Evolutionary conservation across 2,329 filamentous ascomycete species (phyloP), one percentile per base, ranked within the genome.

Genomic region (Colletotrichum higginsianum): DNA sequence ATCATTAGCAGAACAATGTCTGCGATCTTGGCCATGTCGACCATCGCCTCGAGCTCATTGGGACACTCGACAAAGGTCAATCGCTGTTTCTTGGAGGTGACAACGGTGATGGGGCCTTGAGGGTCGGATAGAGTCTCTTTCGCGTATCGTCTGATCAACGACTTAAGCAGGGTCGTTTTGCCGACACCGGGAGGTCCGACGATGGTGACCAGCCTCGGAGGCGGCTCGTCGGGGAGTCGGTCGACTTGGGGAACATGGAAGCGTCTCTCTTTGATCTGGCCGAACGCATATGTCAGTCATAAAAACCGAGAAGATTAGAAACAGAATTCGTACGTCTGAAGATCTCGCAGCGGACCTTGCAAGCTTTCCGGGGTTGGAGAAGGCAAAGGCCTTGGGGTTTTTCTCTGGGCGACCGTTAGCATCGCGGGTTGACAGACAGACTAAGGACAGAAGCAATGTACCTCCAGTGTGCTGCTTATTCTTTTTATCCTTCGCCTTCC

Each of bases 1-100:
- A 99, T 99, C 94, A 99, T 96, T 67, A 99, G 88, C 61, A 99
- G 87, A 7, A 98, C 94, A 77, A 99, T 98, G 81, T 99, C 96
- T 21, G 97, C 96, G 53, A 99, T 94, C 83, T 99, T 99, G 71
- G 96, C 94, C 67, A 98, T 89, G 82, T 99, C 96, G 75, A 99
- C 95, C 94, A 98, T 98, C 75, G 94, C 93, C 74, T 97, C 95
- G 65, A 99, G 89, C 77, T 96, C 95, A 79, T 98, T 96, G n/a
- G 97, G 95, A 79, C 94, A 98, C 89, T 99, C 96, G 79, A 99
- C 85, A 80, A 99, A 98, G 0, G 96, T 99, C 60, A 99, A 88
- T 47, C 96, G 92, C 80, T 98, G 92, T 78, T 96, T 93, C 85
- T 98, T 99, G 70, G 95, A 97, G 0, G 96, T 98, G 57, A 99